A percentile compares a stretch with the other conserved stretches of the same genome.
phyloP scores from a whole-genome alignment of 1,284 basidiomycete species.

The Mycosarcoma maydis region DNA sequence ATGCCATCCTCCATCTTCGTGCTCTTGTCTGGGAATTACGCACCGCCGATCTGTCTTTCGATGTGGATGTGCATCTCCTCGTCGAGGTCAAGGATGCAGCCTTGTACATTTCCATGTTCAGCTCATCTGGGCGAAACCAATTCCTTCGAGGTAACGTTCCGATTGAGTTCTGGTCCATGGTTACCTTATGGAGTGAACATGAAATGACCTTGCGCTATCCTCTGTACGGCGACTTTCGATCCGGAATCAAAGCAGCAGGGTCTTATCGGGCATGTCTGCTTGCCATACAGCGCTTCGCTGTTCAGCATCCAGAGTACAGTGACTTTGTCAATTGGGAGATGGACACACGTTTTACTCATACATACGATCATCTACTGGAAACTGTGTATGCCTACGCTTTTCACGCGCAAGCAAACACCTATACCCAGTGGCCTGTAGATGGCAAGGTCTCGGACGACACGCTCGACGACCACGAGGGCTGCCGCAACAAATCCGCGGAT shows the following conservation, averaged over 20 bases:
- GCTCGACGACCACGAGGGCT: background rate
- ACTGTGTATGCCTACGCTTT: constrained; percentile 7
- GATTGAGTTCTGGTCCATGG: constrained; percentile 29
- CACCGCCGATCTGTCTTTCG: constrained; percentile 7
- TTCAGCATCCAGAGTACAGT: constrained; percentile 17
- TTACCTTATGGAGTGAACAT: constrained; percentile 12
- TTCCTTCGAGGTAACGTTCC: constrained; percentile 23
- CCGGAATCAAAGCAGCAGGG: constrained; percentile 16
- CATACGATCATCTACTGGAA: constrained; percentile 14
- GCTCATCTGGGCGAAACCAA: constrained; percentile 4
- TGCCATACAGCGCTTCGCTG: constrained; percentile 18
- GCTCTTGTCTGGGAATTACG: constrained; percentile 30
- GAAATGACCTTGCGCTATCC: constrained; percentile 27
- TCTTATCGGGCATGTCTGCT: constrained; percentile 33
- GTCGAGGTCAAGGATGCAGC: constrained; percentile 27
- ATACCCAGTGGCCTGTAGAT: constrained; percentile 16
- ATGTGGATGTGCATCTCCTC: constrained; percentile 16
- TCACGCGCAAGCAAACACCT: constrained; percentile 5
- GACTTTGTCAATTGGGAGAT: constrained; percentile 24
- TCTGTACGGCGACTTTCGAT: constrained; percentile 18
- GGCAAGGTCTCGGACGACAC: background rate
- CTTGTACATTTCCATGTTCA: constrained; percentile 17
- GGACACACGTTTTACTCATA: constrained; percentile 28
- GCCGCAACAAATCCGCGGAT: constrained; percentile 13
- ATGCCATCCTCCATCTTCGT: constrained; percentile 17